Conservation (phyloP, 2,329 filamentous ascomycete genomes). For the Fusarium bulbicola region DNA sequence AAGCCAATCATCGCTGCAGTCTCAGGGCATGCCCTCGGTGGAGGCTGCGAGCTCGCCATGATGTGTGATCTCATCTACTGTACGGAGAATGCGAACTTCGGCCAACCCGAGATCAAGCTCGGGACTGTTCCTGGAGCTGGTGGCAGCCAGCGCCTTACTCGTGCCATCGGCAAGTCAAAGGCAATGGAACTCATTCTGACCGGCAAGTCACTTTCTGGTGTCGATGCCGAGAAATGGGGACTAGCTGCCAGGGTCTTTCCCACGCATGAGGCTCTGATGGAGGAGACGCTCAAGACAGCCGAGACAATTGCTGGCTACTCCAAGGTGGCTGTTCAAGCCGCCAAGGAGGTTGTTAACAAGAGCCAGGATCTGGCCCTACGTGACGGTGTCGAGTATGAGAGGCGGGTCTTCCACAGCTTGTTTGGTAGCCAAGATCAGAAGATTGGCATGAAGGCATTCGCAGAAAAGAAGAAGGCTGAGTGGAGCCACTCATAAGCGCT, state of each 20-base stretch:
- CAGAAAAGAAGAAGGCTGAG: constrained; percentile 90
- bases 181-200: constrained; percentile 94
- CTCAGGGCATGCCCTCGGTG: constrained; percentile 92
- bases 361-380: constrained; percentile 88
- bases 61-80: constrained; percentile 98
- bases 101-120: constrained; percentile 96
- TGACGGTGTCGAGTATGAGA: constrained; percentile 95
- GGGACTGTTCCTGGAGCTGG: constrained; percentile 93
- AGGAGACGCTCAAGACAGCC: constrained; percentile 82
- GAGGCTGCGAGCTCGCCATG: constrained; percentile 95
- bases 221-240: constrained; percentile 89
- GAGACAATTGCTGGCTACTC: constrained; percentile 90
- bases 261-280: constrained; percentile 82
- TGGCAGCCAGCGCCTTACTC: constrained; percentile 87
- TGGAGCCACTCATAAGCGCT: constrained; percentile 79
- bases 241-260: constrained; percentile 85
- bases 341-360: constrained; percentile 99
- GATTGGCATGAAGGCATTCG: constrained; percentile 95
- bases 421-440: constrained; percentile 98
- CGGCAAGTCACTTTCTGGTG: constrained; percentile 82
- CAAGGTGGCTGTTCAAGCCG: constrained; percentile 85
- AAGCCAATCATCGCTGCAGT: constrained; percentile 96
- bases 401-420: constrained; percentile 88
- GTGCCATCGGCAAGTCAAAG: constrained; percentile 82
- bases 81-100: constrained; percentile 85